A percentile compares a stretch with the other conserved stretches of the same genome.
Evolutionary conservation across 2,329 filamentous ascomycete species (phyloP).

Genomic region (Hirsutella minnesotensis): DNA sequence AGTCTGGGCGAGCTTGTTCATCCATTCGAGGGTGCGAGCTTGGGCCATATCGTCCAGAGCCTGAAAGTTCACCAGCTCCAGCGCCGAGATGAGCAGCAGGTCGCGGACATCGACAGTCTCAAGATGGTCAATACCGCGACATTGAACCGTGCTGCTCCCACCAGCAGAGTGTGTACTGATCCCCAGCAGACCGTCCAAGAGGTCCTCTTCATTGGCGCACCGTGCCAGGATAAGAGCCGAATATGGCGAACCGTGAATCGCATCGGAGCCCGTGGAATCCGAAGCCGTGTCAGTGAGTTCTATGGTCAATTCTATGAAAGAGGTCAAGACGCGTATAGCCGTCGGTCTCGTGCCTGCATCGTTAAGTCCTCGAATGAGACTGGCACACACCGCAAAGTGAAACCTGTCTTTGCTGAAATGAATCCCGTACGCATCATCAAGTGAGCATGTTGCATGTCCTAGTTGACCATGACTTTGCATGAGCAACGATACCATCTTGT

Average conservation of each 20-base stretch:
- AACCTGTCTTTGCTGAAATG: slow-evolving; percentile 54
- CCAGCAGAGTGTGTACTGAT: slow-evolving; percentile 37
- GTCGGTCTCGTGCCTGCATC: slow-evolving; percentile 48
- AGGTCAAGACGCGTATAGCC: slow-evolving; percentile 47
- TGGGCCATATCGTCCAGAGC: slow-evolving; percentile 52
- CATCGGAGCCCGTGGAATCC: slow-evolving; percentile 5
- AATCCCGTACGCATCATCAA: slow-evolving; percentile 55
- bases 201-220: slow-evolving; percentile 43
- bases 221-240: slow-evolving; percentile 47
- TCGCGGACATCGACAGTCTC: slow-evolving; percentile 46
- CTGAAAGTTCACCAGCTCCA: slow-evolving; percentile 55
- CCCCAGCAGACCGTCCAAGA: slow-evolving; percentile 51
- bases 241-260: slow-evolving; percentile 39
- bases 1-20: slow-evolving; percentile 42
- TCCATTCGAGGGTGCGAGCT: slow-evolving; percentile 45
- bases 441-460: slow-evolving; percentile 47
- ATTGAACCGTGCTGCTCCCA: slow-evolving; percentile 12
- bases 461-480: slow-evolving; percentile 48
- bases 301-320: slow-evolving; percentile 37
- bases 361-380: slow-evolving; percentile 50
- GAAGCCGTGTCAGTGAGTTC: slow-evolving; percentile 5
- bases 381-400: slow-evolving; percentile 55
- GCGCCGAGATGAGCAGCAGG: slow-evolving; percentile 48
- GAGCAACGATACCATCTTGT: slow-evolving; percentile 46
- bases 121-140: slow-evolving; percentile 18